Percentiles rank a stretch among this genome's conserved stretches.
These are phyloP conservation scores for Circinella umbellata DNA, from an alignment of 371 early-diverging fungal species.

Conservation along the genomic window DNA sequence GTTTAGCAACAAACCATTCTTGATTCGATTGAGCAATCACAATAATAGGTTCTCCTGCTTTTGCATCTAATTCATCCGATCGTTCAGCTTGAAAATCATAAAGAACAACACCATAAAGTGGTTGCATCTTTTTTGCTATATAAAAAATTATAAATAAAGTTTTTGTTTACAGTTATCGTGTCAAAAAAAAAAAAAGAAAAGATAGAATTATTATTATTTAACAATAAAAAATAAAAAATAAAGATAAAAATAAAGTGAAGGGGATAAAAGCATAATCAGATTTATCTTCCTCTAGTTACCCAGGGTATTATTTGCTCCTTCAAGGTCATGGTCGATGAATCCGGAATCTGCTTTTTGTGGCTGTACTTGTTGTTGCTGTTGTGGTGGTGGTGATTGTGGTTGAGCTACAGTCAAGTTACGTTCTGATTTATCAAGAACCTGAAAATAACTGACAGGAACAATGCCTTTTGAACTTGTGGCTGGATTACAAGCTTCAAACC, in stretches of 20 bases:
- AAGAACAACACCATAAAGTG: constrained; percentile 72
- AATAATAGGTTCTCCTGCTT: constrained; percentile 75
- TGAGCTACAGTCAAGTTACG: constrained; percentile 21
- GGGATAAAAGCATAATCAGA: no score
- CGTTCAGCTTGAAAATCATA: constrained; percentile 82
- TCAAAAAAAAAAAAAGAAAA: background rate
- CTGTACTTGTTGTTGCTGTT: background rate
- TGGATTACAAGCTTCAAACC: constrained; percentile 89
- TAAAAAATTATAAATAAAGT: constrained; percentile 6
- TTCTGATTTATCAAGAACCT: constrained; percentile 68
- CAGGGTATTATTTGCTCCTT: constrained; percentile 14
- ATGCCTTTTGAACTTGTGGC: constrained; percentile 76
- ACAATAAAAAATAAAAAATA: background rate
- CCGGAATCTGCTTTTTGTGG: constrained; percentile 29
- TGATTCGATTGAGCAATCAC: constrained; percentile 80
- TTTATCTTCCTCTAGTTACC: constrained; percentile 9
- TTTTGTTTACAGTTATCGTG: background rate
- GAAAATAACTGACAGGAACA: constrained; percentile 85
- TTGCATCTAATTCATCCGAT: constrained; percentile 77
- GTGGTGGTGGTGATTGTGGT: background rate
- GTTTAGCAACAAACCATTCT: constrained; percentile 87
- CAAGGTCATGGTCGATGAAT: constrained; percentile 24
- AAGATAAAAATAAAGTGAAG: no score
- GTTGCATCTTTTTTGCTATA: constrained; percentile 38
- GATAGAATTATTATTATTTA: background rate